Conservation (phyloP, 2,329 filamentous ascomycete genomes). For the Didymella glomerata region DNA sequence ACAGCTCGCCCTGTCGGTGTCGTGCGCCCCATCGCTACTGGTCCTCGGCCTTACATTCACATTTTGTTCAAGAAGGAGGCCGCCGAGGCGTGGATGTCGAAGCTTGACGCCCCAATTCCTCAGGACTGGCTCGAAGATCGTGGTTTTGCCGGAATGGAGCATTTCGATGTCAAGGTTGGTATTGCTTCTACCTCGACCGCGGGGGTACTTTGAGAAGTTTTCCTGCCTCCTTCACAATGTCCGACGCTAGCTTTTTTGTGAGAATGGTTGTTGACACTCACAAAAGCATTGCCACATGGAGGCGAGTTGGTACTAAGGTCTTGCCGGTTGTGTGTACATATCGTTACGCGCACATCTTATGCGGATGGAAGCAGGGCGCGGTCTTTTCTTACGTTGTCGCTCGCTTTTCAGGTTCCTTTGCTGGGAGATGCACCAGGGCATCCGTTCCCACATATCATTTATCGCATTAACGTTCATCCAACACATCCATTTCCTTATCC, state of each 20-base stretch:
- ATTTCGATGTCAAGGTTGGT: conserved; percentile 42
- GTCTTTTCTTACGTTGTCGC: too few species aligned
- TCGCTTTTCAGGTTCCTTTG: too few species aligned
- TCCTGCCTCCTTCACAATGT: too few species aligned
- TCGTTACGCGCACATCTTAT: too few species aligned
- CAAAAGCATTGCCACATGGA: background rate
- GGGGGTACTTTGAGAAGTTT: too few species aligned
- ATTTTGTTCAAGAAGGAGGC: conserved; percentile 35
- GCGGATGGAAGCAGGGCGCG: too few species aligned
- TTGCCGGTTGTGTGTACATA: background rate
- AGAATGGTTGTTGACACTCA: background rate
- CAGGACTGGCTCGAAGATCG: conserved; percentile 28
- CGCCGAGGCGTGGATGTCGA: conserved; percentile 38
- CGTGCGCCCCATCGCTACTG: background rate
- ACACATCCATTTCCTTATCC: background rate
- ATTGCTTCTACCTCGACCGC: conserved; percentile 9
- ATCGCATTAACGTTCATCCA: background rate
- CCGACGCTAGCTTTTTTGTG: background rate
- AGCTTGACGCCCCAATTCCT: conserved; percentile 21
- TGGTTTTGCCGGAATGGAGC: conserved; percentile 40
- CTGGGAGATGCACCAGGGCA: background rate
- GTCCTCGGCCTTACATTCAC: conserved; percentile 33
- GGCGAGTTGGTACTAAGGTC: background rate
- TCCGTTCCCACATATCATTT: too few species aligned
- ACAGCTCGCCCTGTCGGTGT: background rate